Evolutionary conservation across 2,329 filamentous ascomycete species (phyloP).

Genomic region (Aspergillus thermomutatus): DNA sequence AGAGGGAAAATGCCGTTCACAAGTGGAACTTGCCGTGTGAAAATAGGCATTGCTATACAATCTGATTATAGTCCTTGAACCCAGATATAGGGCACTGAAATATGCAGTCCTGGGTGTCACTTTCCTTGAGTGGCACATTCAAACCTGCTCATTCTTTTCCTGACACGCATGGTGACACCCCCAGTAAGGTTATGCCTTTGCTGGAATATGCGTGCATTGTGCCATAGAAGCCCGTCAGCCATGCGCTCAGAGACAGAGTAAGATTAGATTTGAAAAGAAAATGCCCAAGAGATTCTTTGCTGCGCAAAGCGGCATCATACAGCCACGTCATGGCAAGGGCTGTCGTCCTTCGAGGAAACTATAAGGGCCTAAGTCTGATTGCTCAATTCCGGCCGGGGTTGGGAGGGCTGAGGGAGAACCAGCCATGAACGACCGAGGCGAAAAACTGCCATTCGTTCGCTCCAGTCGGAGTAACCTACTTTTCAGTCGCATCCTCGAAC

Average conservation of each 20-base stretch:
- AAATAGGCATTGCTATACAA: neutral
- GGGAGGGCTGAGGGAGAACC: neutral
- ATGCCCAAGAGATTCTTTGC: neutral
- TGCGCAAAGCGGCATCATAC: neutral
- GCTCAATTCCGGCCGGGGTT: neutral
- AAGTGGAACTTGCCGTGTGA: neutral
- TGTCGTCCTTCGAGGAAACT: neutral
- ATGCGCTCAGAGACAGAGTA: neutral
- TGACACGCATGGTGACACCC: slow-evolving; percentile 9
- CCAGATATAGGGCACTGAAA: neutral
- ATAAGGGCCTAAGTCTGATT: neutral
- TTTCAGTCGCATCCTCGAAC: neutral
- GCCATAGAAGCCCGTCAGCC: slow-evolving; percentile 1
- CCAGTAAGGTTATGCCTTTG: neutral
- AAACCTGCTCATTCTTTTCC: neutral
- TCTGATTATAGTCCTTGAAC: neutral
- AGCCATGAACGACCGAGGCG: neutral
- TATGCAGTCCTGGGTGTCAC: neutral
- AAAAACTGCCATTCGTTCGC: neutral
- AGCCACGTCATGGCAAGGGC: neutral
- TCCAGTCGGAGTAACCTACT: neutral
- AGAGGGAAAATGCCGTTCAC: neutral
- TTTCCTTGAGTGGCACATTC: slow-evolving; percentile 1
- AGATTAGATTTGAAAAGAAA: neutral
- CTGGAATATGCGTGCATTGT: neutral